These are phyloP conservation scores for Geotrichum aggregatum DNA, from an alignment of 1,139 yeast species.

Conservation along the genomic window DNA sequence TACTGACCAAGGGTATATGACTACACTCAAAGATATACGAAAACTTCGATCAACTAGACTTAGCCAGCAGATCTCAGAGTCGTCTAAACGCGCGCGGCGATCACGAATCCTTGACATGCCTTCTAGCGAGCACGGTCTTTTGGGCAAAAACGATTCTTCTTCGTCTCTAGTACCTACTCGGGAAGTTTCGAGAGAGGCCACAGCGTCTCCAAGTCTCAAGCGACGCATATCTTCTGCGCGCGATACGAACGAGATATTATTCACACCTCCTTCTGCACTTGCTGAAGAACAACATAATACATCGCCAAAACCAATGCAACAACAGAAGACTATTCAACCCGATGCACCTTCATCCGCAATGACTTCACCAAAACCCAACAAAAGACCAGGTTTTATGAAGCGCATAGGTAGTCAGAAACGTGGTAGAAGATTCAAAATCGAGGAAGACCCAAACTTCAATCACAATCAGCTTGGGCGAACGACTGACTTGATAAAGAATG, in stretches of 20 bases:
- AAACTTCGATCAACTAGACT: constrained; percentile 72
- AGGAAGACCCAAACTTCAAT: background rate
- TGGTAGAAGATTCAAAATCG: constrained; percentile 13
- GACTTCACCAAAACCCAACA: constrained; percentile 1
- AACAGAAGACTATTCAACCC: background rate
- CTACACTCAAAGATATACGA: constrained; percentile 73
- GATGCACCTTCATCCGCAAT: background rate
- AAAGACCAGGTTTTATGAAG: constrained; percentile 18
- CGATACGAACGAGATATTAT: background rate
- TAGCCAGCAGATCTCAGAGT: constrained; percentile 56
- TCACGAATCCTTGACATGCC: constrained; percentile 48
- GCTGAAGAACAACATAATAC: background rate
- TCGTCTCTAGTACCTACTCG: constrained; percentile 14
- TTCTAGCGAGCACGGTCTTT: constrained; percentile 36
- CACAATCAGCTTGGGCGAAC: constrained; percentile 43
- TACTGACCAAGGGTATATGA: constrained; percentile 52
- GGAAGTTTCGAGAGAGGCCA: background rate
- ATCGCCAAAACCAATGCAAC: background rate
- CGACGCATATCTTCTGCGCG: background rate
- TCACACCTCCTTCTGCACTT: background rate
- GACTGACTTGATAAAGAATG: constrained; percentile 68
- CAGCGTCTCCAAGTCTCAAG: background rate
- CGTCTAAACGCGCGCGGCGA: constrained; percentile 57
- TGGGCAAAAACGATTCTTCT: constrained; percentile 29
- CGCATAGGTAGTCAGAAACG: constrained; percentile 18